These are phyloP conservation scores for Panicum virgatum DNA, from an alignment of 202 grass and related monocot genomes.

Conservation along the genomic window DNA sequence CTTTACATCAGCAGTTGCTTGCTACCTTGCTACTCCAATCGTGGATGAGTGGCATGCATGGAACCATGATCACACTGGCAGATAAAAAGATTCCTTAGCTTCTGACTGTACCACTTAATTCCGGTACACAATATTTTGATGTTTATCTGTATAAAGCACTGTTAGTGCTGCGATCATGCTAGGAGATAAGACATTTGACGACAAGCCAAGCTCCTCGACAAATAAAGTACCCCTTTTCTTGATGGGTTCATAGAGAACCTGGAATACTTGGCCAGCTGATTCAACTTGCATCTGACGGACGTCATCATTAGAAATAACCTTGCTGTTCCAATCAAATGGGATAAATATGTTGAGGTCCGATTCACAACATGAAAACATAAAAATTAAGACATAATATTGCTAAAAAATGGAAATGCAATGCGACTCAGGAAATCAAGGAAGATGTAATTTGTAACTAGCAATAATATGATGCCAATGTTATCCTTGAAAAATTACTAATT, in stretches of 20 bases:
- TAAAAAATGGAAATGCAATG: slow-evolving; percentile 13
- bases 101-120: slow-evolving; percentile 26
- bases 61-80: neutral
- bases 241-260: slow-evolving; percentile 62
- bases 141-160: slow-evolving; percentile 59
- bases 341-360: slow-evolving; percentile 30
- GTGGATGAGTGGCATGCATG: slow-evolving; percentile 5
- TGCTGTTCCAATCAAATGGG: slow-evolving; percentile 41
- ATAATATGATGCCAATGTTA: neutral
- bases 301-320: slow-evolving; percentile 55
- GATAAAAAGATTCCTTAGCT: neutral
- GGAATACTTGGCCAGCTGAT: slow-evolving; percentile 52
- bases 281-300: slow-evolving; percentile 65
- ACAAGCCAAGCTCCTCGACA: slow-evolving; percentile 21
- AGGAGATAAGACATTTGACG: slow-evolving; percentile 53
- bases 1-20: slow-evolving; percentile 16
- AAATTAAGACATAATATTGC: neutral
- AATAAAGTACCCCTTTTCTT: slow-evolving; percentile 29
- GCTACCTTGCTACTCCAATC: slow-evolving; percentile 27
- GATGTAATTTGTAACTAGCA: neutral
- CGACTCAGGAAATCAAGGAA: slow-evolving; percentile 7
- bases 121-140: neutral
- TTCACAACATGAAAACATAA: neutral
- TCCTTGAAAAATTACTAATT: neutral
- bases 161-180: slow-evolving; percentile 71